Percentiles rank a stretch among this genome's conserved stretches.
phyloP scores from a whole-genome alignment of 2,329 filamentous ascomycete genomes.

The Blumeriella jaapii region DNA sequence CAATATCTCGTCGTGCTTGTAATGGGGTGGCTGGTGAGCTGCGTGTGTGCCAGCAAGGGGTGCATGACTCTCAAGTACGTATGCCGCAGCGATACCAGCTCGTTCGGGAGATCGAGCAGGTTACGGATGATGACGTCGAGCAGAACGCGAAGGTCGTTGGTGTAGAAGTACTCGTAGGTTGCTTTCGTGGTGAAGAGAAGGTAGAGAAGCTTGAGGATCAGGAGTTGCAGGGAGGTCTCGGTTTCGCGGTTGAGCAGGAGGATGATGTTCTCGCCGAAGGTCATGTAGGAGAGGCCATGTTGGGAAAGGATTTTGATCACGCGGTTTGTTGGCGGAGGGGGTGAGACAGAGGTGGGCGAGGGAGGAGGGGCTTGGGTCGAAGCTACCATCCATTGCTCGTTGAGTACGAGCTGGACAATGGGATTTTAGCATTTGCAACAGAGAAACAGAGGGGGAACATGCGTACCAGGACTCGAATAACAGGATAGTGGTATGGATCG shows the following conservation, averaged over 20 bases:
- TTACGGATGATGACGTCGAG: slow-evolving; percentile 95
- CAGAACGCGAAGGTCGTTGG: slow-evolving; percentile 87
- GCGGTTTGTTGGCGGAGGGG: slow-evolving; percentile 66
- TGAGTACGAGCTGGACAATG: slow-evolving; percentile 67
- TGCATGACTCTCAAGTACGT: slow-evolving; percentile 91
- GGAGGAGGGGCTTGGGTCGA: slow-evolving; percentile 35
- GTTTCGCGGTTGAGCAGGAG: slow-evolving; percentile 88
- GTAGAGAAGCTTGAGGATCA: slow-evolving; percentile 95
- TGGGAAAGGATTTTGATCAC: slow-evolving; percentile 84
- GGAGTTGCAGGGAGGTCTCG: slow-evolving; percentile 83
- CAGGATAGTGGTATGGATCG: slow-evolving; percentile 91
- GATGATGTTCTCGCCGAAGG: slow-evolving; percentile 96
- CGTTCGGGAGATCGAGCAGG: slow-evolving; percentile 85
- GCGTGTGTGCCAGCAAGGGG: slow-evolving; percentile 82
- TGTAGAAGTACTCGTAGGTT: slow-evolving; percentile 98
- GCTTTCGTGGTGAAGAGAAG: slow-evolving; percentile 84
- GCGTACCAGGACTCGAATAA: slow-evolving; percentile 81
- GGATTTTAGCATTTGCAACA: slow-evolving; percentile 7
- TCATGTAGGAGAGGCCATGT: slow-evolving; percentile 72
- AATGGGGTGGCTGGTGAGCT: slow-evolving; percentile 77
- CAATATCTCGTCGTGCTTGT: slow-evolving; percentile 79
- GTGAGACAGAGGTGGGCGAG: slow-evolving; percentile 10
- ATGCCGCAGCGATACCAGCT: slow-evolving; percentile 66
- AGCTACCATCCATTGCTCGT: slow-evolving; percentile 94
- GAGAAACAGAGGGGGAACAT: not conserved